phyloP scores from a whole-genome alignment of 768 basidiomycete genomes.

The Pleurotus tuoliensis region DNA sequence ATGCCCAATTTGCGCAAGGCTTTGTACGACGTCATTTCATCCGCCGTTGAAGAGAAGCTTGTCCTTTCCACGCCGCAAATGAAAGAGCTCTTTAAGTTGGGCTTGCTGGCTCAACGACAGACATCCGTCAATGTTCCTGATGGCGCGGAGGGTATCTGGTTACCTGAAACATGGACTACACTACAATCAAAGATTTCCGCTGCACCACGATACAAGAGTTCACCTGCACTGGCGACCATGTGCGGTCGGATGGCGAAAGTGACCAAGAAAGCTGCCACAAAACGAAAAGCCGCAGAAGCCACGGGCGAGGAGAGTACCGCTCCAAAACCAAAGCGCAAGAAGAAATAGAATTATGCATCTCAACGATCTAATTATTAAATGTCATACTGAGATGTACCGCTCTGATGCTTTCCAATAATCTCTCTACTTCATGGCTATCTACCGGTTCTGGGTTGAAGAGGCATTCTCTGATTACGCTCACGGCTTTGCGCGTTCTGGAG shows the following conservation, averaged over 20 bases:
- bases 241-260: constrained; percentile 55
- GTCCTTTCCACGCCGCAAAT: constrained; percentile 57
- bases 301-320: constrained; percentile 14
- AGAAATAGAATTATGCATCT: constrained; percentile 19
- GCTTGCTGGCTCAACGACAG: constrained; percentile 59
- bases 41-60: constrained; percentile 43
- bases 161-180: constrained; percentile 49
- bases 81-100: constrained; percentile 79
- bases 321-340: constrained; percentile 23
- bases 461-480: neutral
- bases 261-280: constrained; percentile 15
- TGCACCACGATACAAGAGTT: constrained; percentile 60
- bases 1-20: constrained; percentile 45
- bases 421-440: neutral
- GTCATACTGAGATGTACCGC: neutral
- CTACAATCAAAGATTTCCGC: constrained; percentile 43
- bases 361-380: neutral
- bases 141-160: constrained; percentile 48
- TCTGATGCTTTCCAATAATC: neutral
- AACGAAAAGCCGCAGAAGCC: constrained; percentile 37
- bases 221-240: constrained; percentile 55
- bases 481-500: constrained; percentile 9
- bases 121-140: constrained; percentile 38
- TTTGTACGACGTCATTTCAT: constrained; percentile 43
- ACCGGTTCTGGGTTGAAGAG: neutral